These are phyloP conservation scores for Asterella californica DNA, from an alignment of 225 moss, liverwort and hornwort species.

Conservation along the genomic window DNA sequence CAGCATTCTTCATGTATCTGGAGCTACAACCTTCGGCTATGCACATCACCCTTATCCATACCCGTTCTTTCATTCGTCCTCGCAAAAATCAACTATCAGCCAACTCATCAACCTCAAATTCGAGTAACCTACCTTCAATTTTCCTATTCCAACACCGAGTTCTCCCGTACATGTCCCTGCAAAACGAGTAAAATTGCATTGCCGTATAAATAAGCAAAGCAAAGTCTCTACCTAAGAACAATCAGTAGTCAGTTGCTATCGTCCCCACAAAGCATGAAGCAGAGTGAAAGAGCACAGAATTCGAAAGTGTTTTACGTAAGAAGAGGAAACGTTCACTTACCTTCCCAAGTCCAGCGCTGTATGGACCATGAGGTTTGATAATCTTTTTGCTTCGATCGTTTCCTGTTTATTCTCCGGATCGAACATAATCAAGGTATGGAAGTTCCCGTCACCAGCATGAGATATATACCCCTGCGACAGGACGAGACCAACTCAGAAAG, in stretches of 20 bases:
- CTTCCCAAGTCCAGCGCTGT: conserved; percentile 89
- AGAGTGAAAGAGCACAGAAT: not conserved
- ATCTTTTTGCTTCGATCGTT: conserved; percentile 60
- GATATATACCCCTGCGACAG: conserved; percentile 63
- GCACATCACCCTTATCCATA: not conserved
- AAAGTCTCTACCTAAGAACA: not conserved
- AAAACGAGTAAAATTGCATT: not conserved
- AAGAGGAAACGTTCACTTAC: conserved; percentile 5
- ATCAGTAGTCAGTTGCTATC: not conserved
- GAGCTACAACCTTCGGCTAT: not conserved
- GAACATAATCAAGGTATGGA: conserved; percentile 74
- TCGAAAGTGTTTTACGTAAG: not conserved
- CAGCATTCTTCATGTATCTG: not conserved
- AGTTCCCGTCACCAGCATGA: conserved; percentile 98
- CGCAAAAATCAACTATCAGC: not conserved
- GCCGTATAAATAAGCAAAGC: not conserved
- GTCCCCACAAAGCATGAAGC: not conserved
- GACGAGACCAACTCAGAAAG: not conserved
- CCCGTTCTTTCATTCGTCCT: not conserved
- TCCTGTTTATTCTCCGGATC: conserved; percentile 62
- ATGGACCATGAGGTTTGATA: conserved; percentile 66
- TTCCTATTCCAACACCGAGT: conserved; percentile 88
- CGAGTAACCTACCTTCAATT: conserved; percentile 79
- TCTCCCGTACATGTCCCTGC: conserved; percentile 98
- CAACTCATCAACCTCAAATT: not conserved